Evolutionary conservation across 805 yeast genomes (phyloP).

Genomic region (Cyberlindnera bimundalis): DNA sequence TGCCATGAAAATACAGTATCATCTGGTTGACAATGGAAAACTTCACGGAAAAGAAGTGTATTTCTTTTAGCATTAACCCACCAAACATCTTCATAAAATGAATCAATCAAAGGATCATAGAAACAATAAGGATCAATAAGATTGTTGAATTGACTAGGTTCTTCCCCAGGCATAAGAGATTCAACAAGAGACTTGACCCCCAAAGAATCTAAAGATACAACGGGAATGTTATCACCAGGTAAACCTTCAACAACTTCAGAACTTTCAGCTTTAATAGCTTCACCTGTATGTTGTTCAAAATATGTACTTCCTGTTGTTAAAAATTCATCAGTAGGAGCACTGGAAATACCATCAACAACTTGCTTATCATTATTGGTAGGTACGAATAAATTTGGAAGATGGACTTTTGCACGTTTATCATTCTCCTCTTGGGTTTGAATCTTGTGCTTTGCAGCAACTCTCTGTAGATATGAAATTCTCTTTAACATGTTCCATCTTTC

Average conservation of each 20-base stretch:
- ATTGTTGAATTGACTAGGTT: conserved; percentile 28
- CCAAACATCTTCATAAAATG: conserved; percentile 86
- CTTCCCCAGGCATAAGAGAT: conserved; percentile 34
- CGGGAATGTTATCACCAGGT: conserved; percentile 33
- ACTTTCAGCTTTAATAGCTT: neutral
- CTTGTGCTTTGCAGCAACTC: conserved; percentile 53
- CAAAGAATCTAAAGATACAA: conserved; percentile 41
- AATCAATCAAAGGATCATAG: conserved; percentile 80
- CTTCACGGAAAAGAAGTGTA: conserved; percentile 73
- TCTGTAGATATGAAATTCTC: conserved; percentile 65
- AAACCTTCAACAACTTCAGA: conserved; percentile 19
- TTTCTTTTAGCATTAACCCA: conserved; percentile 77
- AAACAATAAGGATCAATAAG: conserved; percentile 86
- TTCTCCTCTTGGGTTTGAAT: conserved; percentile 38
- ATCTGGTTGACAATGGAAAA: conserved; percentile 95
- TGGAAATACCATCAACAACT: conserved; percentile 7
- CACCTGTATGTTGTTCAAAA: neutral
- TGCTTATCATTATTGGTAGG: neutral
- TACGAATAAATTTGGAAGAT: conserved; percentile 13
- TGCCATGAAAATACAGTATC: conserved; percentile 87
- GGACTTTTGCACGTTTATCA: conserved; percentile 30
- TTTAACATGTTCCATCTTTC: conserved; percentile 73
- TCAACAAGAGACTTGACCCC: conserved; percentile 41
- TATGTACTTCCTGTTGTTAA: neutral
- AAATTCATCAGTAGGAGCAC: neutral